These are phyloP conservation scores for Aspergillus jensenii DNA, from an alignment of 2,329 filamentous ascomycete species.

Conservation along the genomic window DNA sequence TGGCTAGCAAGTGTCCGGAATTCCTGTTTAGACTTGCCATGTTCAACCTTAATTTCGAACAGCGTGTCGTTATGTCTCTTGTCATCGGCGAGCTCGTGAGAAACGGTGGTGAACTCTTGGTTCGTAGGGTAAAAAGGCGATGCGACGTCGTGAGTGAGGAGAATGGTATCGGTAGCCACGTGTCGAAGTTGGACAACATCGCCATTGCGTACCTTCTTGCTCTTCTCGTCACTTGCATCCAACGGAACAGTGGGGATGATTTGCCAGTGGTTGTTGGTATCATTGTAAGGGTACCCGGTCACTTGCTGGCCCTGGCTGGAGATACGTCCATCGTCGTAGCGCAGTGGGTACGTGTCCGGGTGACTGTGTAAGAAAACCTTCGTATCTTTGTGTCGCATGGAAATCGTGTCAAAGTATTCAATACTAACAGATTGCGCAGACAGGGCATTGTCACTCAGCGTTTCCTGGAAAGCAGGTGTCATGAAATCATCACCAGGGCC, in stretches of 20 bases:
- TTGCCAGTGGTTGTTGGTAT: conserved; percentile 99
- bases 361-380: conserved; percentile 96
- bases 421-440: conserved; percentile 80
- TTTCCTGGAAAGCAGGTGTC: conserved; percentile 97
- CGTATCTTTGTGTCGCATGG: conserved; percentile 93
- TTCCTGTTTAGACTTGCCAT: conserved; percentile 74
- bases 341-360: conserved; percentile 80
- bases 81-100: conserved; percentile 68
- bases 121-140: conserved; percentile 96
- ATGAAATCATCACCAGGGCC: conserved; percentile 98
- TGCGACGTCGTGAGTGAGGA: conserved; percentile 94
- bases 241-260: conserved; percentile 67
- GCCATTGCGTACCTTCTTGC: conserved; percentile 72
- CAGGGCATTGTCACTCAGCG: conserved; percentile 92
- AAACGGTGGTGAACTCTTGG: conserved; percentile 92
- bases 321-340: conserved; percentile 95
- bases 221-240: conserved; percentile 56
- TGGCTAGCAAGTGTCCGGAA: conserved; percentile 90
- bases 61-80: conserved; percentile 82
- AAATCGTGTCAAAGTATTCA: conserved; percentile 85
- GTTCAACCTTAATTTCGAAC: conserved; percentile 89
- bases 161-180: conserved; percentile 76
- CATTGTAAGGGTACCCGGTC: conserved; percentile 95
- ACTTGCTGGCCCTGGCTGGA: conserved; percentile 98
- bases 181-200: conserved; percentile 86